Evolutionary conservation across 257 asterid species (phyloP).

Genomic region (Jacaranda mimosifolia): DNA sequence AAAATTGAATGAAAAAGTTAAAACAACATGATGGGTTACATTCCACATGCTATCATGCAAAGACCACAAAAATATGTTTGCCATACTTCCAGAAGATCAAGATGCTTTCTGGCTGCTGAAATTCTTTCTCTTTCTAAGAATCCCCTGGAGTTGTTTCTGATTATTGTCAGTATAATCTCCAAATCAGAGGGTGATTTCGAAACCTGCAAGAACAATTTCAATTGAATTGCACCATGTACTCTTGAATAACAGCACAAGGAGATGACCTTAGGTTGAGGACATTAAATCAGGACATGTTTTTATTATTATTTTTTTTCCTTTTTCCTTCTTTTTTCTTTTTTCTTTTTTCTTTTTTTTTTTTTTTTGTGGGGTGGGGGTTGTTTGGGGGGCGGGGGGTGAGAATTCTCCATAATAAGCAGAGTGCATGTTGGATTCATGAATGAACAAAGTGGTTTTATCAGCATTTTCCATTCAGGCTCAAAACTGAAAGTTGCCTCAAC

Average conservation of each 20-base stretch:
- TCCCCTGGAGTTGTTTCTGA: conserved; percentile 80
- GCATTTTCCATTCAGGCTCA: background rate
- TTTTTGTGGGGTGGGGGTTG: too few species aligned
- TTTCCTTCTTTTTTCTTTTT: too few species aligned
- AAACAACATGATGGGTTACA: conserved; percentile 25
- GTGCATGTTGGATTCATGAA: background rate
- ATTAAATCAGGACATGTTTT: background rate
- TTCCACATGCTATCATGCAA: conserved; percentile 19
- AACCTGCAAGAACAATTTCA: conserved; percentile 58
- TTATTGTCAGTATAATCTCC: conserved; percentile 85
- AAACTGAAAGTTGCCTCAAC: background rate
- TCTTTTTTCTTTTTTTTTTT: too few species aligned
- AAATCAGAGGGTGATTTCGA: conserved; percentile 93
- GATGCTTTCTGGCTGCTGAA: conserved; percentile 77
- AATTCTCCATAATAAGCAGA: background rate
- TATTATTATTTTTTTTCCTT: too few species aligned
- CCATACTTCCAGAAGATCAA: conserved; percentile 89
- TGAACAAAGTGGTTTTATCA: background rate
- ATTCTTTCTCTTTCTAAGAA: conserved; percentile 70
- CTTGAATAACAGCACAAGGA: background rate
- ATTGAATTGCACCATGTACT: background rate
- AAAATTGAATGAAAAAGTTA: conserved; percentile 26
- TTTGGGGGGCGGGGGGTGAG: background rate
- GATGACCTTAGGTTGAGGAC: background rate
- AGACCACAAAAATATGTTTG: conserved; percentile 33